Base-by-base conservation (phyloP, 1,139 yeast species). In the Candida tropicalis region DNA sequence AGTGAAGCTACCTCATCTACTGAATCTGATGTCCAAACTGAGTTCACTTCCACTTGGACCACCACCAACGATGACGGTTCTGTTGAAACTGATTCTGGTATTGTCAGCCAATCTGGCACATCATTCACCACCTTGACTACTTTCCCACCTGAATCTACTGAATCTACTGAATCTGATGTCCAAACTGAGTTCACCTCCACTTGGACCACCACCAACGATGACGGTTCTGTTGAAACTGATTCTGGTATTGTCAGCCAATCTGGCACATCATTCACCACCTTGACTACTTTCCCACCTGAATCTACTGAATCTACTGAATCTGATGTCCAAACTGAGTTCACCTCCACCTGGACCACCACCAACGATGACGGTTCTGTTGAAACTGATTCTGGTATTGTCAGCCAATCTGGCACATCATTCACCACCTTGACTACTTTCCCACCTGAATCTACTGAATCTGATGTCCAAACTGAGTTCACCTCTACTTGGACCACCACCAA, bases 201-300 rank as follows among this genome's bases (percentile, higher is more conserved):
- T 12, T 39, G 40, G 39, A 40, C 46, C 12, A 40, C 42, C 11
- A 41, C 48, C 25, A 34, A 38, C 16, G 20, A 40, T 13, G 45
- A 52, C 39, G 63, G 63, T n/a, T 43, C 51, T 16, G 46, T 38
- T 32, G 48, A 31, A 23, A 42, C 47, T 22, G 44, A 45, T n/a
- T 39, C 51, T 24, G 51, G 46, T 16, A 35, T 40, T 26, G 47
- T 40, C 22, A 33, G 42, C 11, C 27, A 31, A 17, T 36, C 42
- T 22, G 31, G 26, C 10, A 12, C 29, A 10, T 13, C 11, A 10
- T 16, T 11, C 17, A 17, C 38, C 15, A 34, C 38, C 8, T 7
- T 22, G 15, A 22, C 36, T 9, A 33, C 36, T n/a, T 22, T 22
- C 36, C 18, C 16, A 22, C 27, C 16, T 9, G 27, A 22, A n/a